phyloP scores from a whole-genome alignment of 108 stramenopile genomes.

The Stephanodiscus minutulus region DNA sequence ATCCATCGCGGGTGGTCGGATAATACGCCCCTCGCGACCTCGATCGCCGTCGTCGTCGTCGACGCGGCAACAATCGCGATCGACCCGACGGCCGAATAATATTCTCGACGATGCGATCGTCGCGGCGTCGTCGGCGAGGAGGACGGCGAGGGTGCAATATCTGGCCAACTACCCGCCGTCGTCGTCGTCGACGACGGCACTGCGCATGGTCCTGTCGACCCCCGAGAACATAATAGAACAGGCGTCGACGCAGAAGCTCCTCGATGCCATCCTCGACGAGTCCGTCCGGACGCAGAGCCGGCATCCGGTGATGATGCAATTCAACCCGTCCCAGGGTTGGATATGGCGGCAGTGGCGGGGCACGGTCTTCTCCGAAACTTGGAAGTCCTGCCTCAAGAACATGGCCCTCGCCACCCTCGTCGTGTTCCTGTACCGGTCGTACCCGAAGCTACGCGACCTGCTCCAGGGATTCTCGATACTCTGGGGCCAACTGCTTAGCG shows the following conservation, averaged over 20 bases:
- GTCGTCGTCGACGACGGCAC: slow-evolving; percentile 30
- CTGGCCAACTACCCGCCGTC: not conserved
- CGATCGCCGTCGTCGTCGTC: too few relatives aligned
- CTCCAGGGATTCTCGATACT: slow-evolving; percentile 72
- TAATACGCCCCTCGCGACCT: too few relatives aligned
- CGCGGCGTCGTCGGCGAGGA: not conserved
- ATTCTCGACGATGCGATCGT: too few relatives aligned
- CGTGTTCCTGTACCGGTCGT: slow-evolving; percentile 46
- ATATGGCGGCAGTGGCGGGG: slow-evolving; percentile 91
- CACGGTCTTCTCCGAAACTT: slow-evolving; percentile 86
- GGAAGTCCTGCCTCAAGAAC: slow-evolving; percentile 69
- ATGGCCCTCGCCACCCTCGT: slow-evolving; percentile 67
- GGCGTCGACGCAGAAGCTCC: slow-evolving; percentile 84
- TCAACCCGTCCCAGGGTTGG: slow-evolving; percentile 80
- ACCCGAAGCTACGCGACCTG: slow-evolving; percentile 48
- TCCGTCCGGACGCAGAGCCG: slow-evolving; percentile 73
- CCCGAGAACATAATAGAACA: slow-evolving; percentile 86
- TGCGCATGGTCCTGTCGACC: slow-evolving; percentile 81
- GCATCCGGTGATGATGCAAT: slow-evolving; percentile 86
- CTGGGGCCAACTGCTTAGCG: slow-evolving; percentile 82
- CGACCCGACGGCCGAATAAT: too few relatives aligned
- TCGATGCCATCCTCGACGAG: slow-evolving; percentile 86
- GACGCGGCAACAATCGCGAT: too few relatives aligned
- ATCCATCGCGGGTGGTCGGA: not conserved
- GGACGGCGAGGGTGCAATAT: slow-evolving; percentile 18